Evolutionary conservation across 2,329 filamentous ascomycete genomes (phyloP).

Genomic region (Cordyceps cateniannulata): DNA sequence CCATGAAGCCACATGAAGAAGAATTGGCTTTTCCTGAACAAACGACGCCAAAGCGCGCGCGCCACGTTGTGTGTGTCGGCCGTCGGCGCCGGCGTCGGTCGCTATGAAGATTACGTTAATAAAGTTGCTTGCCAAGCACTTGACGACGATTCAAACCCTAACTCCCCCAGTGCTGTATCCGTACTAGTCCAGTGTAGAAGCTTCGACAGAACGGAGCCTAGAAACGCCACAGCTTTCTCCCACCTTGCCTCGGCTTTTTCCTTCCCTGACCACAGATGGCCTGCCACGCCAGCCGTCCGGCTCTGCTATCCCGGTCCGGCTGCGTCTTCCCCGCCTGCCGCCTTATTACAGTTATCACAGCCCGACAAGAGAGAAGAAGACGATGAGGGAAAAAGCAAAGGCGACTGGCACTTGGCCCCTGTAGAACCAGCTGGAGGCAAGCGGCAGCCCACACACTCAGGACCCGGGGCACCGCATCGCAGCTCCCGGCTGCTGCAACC

Average conservation of each 20-base stretch:
- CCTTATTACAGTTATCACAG: neutral
- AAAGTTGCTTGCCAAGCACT: neutral
- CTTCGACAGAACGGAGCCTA: neutral
- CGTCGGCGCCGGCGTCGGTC: neutral
- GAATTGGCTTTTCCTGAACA: neutral
- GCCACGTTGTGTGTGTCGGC: neutral
- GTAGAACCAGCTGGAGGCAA: neutral
- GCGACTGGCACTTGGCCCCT: neutral
- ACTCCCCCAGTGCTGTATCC: too few relatives aligned
- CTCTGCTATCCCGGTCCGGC: neutral
- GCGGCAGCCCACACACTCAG: neutral
- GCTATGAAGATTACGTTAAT: neutral
- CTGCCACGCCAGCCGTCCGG: constrained; percentile 1
- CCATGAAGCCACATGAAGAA: neutral
- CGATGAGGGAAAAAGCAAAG: neutral
- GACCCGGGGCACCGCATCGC: neutral
- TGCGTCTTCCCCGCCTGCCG: neutral
- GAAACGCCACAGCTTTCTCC: neutral
- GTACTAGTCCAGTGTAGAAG: neutral
- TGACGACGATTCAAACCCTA: neutral
- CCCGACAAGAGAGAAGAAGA: neutral
- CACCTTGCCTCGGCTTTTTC: neutral
- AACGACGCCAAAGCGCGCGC: neutral
- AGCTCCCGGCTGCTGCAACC: constrained; percentile 3
- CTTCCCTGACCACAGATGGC: neutral